Percentiles rank a stretch among this genome's conserved stretches.
Evolutionary conservation across 768 basidiomycete genomes (phyloP).

Genomic region (Crucibulum laeve): DNA sequence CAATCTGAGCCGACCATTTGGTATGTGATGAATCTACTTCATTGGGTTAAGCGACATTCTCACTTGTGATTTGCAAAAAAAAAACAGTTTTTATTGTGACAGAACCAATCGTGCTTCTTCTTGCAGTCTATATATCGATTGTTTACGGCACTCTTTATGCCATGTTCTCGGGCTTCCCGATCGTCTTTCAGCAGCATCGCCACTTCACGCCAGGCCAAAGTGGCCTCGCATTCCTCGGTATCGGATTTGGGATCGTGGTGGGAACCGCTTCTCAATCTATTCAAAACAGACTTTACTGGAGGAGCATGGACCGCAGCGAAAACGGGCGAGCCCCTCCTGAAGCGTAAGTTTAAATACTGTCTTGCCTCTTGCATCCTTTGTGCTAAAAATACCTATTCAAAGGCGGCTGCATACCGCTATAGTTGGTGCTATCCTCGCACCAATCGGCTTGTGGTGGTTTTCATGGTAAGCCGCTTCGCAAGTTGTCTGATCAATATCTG

Average conservation of each 20-base stretch:
- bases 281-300: constrained; percentile 50
- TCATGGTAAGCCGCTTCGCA: constrained; percentile 40
- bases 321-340: constrained; percentile 55
- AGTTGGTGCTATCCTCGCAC: constrained; percentile 45
- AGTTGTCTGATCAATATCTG: neutral
- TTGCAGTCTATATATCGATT: constrained; percentile 57
- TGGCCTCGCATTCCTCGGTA: constrained; percentile 61
- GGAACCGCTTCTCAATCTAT: constrained; percentile 50
- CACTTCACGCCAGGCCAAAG: constrained; percentile 49
- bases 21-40: constrained; percentile 29
- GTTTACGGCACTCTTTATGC: constrained; percentile 63
- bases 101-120: constrained; percentile 58
- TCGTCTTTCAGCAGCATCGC: constrained; percentile 51
- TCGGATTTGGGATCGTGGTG: constrained; percentile 52
- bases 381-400: constrained; percentile 2
- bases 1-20: constrained; percentile 54
- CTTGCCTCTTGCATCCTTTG: neutral
- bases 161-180: constrained; percentile 59
- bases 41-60: constrained; percentile 1
- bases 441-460: constrained; percentile 64
- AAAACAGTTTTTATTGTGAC: constrained; percentile 51
- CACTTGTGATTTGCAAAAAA: constrained; percentile 1
- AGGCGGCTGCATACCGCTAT: constrained; percentile 60
- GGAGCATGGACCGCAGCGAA: constrained; percentile 40
- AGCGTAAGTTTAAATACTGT: constrained; percentile 33